Conservation (phyloP, 306 rosid genomes). For the Abrus precatorius region DNA sequence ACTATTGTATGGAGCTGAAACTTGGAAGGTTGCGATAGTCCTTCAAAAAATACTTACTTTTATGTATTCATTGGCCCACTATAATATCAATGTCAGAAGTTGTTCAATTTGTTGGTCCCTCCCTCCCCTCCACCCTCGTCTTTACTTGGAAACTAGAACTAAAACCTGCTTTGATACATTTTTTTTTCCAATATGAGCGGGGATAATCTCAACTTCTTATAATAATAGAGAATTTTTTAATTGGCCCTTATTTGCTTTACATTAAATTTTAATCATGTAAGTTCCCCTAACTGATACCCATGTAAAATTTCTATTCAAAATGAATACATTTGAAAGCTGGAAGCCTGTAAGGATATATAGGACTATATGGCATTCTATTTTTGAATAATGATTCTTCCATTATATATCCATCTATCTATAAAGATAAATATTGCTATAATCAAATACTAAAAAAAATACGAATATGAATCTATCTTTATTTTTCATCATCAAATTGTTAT, state of each 20-base stretch:
- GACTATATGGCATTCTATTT: neutral
- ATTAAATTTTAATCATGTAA: neutral
- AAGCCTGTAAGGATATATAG: neutral
- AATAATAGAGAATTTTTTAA: constrained; percentile 2
- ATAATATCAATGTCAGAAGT: constrained; percentile 46
- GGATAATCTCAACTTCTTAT: constrained; percentile 32
- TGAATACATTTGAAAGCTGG: constrained; percentile 1
- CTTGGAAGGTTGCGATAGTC: constrained; percentile 50
- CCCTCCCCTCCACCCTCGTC: constrained; percentile 29
- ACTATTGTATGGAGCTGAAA: constrained; percentile 38
- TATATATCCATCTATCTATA: neutral
- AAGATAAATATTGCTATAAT: neutral
- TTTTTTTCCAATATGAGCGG: constrained; percentile 27
- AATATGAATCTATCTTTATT: neutral
- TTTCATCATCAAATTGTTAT: neutral
- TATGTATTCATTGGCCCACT: constrained; percentile 47
- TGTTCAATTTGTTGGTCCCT: constrained; percentile 60
- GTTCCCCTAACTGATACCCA: neutral
- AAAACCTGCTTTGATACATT: constrained; percentile 13
- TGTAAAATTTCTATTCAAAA: neutral
- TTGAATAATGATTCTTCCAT: neutral
- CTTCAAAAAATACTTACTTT: constrained; percentile 39
- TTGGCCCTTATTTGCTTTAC: neutral
- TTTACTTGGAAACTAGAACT: constrained; percentile 42
- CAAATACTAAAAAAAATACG: neutral